phyloP scores from a whole-genome alignment of 768 basidiomycete species.

The Pisolithus albus region DNA sequence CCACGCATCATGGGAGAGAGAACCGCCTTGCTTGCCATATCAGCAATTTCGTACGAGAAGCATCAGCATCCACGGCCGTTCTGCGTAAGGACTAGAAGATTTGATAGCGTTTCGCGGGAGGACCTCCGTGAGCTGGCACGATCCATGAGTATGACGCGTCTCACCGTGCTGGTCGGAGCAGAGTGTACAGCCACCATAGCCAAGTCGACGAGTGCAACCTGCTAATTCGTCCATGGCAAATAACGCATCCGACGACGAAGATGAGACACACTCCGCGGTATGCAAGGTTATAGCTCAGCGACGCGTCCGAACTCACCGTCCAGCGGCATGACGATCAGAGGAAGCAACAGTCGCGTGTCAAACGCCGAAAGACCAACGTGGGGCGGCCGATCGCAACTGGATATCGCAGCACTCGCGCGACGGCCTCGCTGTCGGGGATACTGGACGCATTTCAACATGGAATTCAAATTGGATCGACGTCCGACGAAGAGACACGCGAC shows the following conservation, averaged over 20 bases:
- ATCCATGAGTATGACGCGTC: no score
- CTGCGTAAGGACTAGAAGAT: no score
- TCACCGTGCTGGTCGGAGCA: no score
- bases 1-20: no score
- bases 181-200: no score
- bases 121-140: no score
- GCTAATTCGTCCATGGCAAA: no score
- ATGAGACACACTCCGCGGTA: constrained; percentile 18
- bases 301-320: background rate
- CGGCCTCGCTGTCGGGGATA: constrained; percentile 13
- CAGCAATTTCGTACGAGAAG: no score
- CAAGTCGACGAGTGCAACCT: no score
- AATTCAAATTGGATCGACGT: background rate
- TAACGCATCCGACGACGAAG: constrained; percentile 15
- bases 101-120: no score
- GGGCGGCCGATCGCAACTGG: constrained; percentile 8
- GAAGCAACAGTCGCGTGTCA: constrained; percentile 12
- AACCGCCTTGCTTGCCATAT: no score
- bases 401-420: constrained; percentile 12
- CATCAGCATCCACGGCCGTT: no score
- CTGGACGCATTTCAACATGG: constrained; percentile 15
- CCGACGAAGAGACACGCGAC: background rate
- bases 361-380: constrained; percentile 22
- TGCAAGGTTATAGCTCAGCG: background rate
- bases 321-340: background rate